These are phyloP conservation scores for Thermomyces lanuginosus DNA, from an alignment of 2,329 filamentous ascomycete species.

Conservation along the genomic window DNA sequence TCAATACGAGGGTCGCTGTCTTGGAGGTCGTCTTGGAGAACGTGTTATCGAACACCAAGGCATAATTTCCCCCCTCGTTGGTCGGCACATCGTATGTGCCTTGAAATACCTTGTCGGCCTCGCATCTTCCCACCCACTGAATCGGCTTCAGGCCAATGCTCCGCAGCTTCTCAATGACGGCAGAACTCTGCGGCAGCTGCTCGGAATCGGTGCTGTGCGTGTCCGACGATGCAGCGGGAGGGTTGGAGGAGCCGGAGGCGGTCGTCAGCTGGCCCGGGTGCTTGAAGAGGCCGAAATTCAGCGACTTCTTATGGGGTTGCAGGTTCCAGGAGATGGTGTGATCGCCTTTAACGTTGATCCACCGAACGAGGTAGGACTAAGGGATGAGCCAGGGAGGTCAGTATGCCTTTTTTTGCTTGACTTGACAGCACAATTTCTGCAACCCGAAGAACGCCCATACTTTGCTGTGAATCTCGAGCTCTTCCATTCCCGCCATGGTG, in stretches of 20 bases:
- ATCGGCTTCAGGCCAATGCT: slow-evolving; percentile 46
- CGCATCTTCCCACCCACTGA: slow-evolving; percentile 81
- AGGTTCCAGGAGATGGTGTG: slow-evolving; percentile 96
- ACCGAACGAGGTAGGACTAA: slow-evolving; percentile 93
- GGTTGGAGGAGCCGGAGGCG: slow-evolving; percentile 32
- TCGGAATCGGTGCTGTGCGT: slow-evolving; percentile 23
- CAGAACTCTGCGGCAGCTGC: slow-evolving; percentile 47
- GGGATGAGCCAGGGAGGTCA: slow-evolving; percentile 8
- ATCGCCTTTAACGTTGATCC: slow-evolving; percentile 79
- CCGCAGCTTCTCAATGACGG: slow-evolving; percentile 49
- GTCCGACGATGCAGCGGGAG: slow-evolving; percentile 27
- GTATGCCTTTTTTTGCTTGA: slow-evolving; percentile 10
- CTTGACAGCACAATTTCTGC: slow-evolving; percentile 1
- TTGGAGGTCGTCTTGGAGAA: slow-evolving; percentile 94
- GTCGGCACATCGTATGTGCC: slow-evolving; percentile 66
- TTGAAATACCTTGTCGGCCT: slow-evolving; percentile 87
- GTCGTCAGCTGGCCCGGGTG: slow-evolving; percentile 64
- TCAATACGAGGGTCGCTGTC: slow-evolving; percentile 81
- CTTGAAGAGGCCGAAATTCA: slow-evolving; percentile 97
- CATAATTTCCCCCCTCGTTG: slow-evolving; percentile 80
- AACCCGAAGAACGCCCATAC: slow-evolving; percentile 39
- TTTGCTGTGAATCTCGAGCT: slow-evolving; percentile 94
- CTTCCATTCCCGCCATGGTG: slow-evolving; percentile 82
- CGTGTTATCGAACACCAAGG: slow-evolving; percentile 94
- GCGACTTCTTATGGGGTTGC: slow-evolving; percentile 93